Evolutionary conservation across 495 filamentous ascomycete genomes (phyloP).

Genomic region (Aspergillus heteromorphus): DNA sequence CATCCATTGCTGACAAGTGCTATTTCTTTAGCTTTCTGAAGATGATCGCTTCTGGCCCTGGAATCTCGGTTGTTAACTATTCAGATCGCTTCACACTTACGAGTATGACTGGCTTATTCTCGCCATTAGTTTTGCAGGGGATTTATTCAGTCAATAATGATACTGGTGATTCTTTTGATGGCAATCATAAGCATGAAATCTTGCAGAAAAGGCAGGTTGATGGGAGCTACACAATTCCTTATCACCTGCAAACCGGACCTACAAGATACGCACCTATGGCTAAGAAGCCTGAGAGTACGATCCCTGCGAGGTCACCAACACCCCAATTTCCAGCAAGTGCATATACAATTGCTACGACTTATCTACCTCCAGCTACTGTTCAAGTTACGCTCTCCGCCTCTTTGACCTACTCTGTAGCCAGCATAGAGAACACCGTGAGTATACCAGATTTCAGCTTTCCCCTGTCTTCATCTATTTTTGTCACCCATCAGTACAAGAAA

Average conservation of each 20-base stretch:
- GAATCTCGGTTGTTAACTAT: constrained; percentile 53
- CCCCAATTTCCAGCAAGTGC: constrained; percentile 60
- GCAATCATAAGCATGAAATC: constrained; percentile 17
- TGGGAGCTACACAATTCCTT: constrained; percentile 48
- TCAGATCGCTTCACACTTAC: constrained; percentile 60
- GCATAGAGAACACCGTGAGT: constrained; percentile 63
- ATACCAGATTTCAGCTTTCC: neutral
- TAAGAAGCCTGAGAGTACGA: constrained; percentile 57
- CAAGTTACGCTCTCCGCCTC: constrained; percentile 57
- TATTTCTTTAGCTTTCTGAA: constrained; percentile 53
- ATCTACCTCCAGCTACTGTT: constrained; percentile 49
- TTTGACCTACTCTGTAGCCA: constrained; percentile 50
- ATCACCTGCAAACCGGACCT: constrained; percentile 55
- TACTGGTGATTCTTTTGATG: neutral
- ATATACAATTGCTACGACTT: constrained; percentile 53
- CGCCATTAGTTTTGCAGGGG: constrained; percentile 36
- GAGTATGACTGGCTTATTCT: constrained; percentile 62
- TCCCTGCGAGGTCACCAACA: constrained; percentile 50
- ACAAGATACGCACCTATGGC: constrained; percentile 73
- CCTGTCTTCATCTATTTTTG: neutral
- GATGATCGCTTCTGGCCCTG: constrained; percentile 49
- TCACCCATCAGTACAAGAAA: neutral
- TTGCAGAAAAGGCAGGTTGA: constrained; percentile 28
- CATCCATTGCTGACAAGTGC: neutral
- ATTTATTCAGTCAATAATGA: constrained; percentile 17